Evolutionary conservation across 129 eudicot species (phyloP).

Genomic region (Lactuca sativa): DNA sequence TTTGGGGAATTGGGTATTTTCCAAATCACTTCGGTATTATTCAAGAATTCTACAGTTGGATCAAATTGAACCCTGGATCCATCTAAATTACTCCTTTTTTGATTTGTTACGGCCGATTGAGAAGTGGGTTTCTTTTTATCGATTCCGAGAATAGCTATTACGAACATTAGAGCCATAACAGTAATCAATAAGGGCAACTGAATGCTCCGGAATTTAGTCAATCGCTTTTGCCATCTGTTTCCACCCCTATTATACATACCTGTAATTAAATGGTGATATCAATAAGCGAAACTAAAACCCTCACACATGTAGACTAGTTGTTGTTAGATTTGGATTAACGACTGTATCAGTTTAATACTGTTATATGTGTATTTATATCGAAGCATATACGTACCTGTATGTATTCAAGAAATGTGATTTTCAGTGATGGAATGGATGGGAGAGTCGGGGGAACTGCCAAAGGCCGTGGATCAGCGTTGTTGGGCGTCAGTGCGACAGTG

Average conservation of each 20-base stretch:
- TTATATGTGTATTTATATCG: not conserved
- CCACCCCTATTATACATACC: constrained; percentile 25
- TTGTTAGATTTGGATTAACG: constrained; percentile 11
- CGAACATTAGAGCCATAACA: constrained; percentile 32
- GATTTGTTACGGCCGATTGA: constrained; percentile 10
- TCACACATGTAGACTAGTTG: not conserved
- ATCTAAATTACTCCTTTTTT: constrained; percentile 32
- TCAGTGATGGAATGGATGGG: constrained; percentile 4
- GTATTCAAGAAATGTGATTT: constrained; percentile 2
- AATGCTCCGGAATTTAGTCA: constrained; percentile 22
- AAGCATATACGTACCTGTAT: constrained; percentile 17
- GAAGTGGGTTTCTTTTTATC: constrained; percentile 40
- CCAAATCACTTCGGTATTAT: constrained; percentile 65
- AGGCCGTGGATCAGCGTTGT: constrained; percentile 3
- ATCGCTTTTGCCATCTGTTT: constrained; percentile 28
- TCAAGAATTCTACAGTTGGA: constrained; percentile 55
- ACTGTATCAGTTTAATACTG: not conserved
- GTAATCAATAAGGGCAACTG: constrained; percentile 36
- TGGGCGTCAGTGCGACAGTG: not conserved
- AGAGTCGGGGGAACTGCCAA: not conserved
- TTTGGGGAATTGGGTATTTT: constrained; percentile 75
- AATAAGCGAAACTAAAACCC: not conserved
- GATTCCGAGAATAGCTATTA: constrained; percentile 33
- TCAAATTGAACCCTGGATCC: constrained; percentile 32
- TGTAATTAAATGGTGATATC: not conserved